phyloP scores from a whole-genome alignment of 306 rosid genomes.

The Comarum palustre region DNA sequence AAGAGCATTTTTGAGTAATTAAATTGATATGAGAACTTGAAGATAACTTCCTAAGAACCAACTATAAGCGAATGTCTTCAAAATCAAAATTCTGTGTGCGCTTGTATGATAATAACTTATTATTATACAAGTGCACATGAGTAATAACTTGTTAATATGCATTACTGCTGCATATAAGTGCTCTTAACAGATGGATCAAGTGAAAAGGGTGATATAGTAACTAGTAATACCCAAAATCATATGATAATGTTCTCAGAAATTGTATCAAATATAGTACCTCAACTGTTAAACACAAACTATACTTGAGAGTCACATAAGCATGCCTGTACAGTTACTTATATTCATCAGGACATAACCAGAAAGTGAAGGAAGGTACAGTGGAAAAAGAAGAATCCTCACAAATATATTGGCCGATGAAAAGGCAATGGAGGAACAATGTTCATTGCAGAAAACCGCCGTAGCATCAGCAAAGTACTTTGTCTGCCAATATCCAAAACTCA shows the following conservation, averaged over 20 bases:
- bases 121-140: no score
- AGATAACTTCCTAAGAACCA: background rate
- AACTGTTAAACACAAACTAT: background rate
- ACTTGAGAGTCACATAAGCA: background rate
- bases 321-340: background rate
- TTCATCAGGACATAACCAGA: background rate
- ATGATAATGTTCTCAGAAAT: background rate
- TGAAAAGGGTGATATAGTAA: background rate
- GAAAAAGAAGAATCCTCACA: background rate
- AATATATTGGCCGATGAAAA: background rate
- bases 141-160: background rate
- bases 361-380: conserved; percentile 1
- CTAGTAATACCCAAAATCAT: background rate
- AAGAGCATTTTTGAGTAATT: background rate
- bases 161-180: background rate
- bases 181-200: background rate
- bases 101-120: no score
- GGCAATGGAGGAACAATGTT: background rate
- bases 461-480: background rate
- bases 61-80: background rate
- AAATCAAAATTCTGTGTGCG: background rate
- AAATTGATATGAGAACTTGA: background rate
- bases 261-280: background rate
- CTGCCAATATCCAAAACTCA: background rate
- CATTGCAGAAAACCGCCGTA: background rate